phyloP scores from a whole-genome alignment of 805 yeast genomes.

The Isabelozyma rhagii region DNA sequence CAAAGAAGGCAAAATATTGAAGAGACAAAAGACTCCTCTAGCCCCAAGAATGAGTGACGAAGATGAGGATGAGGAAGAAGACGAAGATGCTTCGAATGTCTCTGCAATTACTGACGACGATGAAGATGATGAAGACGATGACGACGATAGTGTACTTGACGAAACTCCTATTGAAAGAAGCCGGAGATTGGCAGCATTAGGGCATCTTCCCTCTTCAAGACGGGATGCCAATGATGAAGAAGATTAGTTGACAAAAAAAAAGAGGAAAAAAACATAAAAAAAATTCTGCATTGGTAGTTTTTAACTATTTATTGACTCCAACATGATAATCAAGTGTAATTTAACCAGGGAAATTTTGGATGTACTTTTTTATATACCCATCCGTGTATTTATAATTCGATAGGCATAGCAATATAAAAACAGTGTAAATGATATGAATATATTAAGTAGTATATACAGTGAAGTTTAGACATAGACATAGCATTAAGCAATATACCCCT shows the following conservation, averaged over 20 bases:
- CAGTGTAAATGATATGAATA: not conserved
- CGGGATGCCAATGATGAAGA: slow-evolving; percentile 48
- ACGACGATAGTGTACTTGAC: slow-evolving; percentile 18
- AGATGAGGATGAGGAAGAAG: slow-evolving; percentile 15
- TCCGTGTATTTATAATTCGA: not conserved
- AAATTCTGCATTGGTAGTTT: not conserved
- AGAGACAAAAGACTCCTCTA: slow-evolving; percentile 1
- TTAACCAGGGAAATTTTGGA: not conserved
- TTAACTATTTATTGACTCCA: not conserved
- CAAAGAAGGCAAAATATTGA: not conserved
- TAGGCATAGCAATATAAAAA: not conserved
- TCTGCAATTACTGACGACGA: slow-evolving; percentile 11
- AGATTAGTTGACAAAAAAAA: slow-evolving; percentile 14
- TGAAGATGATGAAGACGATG: slow-evolving; percentile 19
- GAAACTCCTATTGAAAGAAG: slow-evolving; percentile 68
- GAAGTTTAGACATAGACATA: not conserved
- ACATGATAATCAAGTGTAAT: not conserved
- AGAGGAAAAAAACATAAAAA: not conserved
- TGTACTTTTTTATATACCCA: not conserved
- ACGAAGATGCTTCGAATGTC: slow-evolving; percentile 17
- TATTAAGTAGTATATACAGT: not conserved
- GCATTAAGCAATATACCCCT: not conserved
- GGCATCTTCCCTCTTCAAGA: slow-evolving; percentile 37
- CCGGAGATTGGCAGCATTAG: slow-evolving; percentile 60
- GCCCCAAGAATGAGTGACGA: slow-evolving; percentile 7